These are phyloP conservation scores for Mycena sp. DNA, from an alignment of 1,284 basidiomycete species.

Conservation along the genomic window DNA sequence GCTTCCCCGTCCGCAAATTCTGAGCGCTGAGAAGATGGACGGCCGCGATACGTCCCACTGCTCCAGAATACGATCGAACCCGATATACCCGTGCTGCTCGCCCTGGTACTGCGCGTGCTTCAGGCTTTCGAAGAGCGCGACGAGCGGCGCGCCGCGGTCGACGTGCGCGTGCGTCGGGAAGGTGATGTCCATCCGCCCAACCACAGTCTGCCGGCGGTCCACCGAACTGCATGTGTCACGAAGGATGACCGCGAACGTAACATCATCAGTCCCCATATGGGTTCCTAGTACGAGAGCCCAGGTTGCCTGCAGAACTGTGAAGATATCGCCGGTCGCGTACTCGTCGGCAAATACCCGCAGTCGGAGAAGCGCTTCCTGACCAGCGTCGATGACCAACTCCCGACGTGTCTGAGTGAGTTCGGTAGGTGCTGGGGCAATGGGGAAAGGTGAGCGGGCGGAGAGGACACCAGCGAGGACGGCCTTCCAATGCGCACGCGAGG, in stretches of 20 bases:
- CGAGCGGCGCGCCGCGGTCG: background rate
- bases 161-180: slow-evolving; percentile 2
- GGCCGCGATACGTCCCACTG: slow-evolving; percentile 2
- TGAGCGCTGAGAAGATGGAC: slow-evolving; percentile 9
- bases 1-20: background rate
- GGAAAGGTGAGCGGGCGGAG: background rate
- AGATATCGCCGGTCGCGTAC: slow-evolving; percentile 4
- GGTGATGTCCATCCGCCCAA: slow-evolving; percentile 11
- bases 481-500: slow-evolving; percentile 1
- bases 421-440: background rate
- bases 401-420: background rate
- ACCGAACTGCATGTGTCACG: slow-evolving; percentile 5
- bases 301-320: slow-evolving; percentile 4
- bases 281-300: slow-evolving; percentile 3
- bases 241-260: background rate
- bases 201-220: background rate
- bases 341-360: slow-evolving; percentile 1
- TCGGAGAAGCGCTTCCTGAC: background rate
- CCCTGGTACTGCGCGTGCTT: slow-evolving; percentile 2
- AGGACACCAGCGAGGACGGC: background rate
- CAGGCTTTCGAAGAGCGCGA: slow-evolving; percentile 5
- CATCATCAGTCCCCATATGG: slow-evolving; percentile 8
- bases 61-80: slow-evolving; percentile 6
- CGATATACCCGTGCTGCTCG: background rate
- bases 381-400: background rate